Conservation (phyloP, 129 eudicot species). For the Tagetes patula region DNA sequence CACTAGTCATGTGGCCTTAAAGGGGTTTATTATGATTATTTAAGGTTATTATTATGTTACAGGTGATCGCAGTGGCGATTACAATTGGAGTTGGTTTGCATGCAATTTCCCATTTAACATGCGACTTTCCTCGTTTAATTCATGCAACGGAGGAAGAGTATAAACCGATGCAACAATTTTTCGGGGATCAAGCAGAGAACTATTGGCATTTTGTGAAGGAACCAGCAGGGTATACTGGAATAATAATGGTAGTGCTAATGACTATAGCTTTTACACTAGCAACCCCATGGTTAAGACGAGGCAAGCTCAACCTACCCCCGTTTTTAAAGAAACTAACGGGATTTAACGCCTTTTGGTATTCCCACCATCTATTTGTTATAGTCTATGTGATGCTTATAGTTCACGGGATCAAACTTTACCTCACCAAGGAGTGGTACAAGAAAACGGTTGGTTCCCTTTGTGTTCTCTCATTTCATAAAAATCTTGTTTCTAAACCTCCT, state of each 20-base stretch:
- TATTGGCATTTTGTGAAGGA: constrained; percentile 70
- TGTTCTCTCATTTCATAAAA: not conserved
- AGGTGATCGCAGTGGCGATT: constrained; percentile 89
- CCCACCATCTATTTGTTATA: constrained; percentile 80
- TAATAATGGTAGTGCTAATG: constrained; percentile 71
- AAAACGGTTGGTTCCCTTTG: constrained; percentile 63
- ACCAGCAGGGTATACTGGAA: constrained; percentile 69
- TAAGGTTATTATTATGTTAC: constrained; percentile 26
- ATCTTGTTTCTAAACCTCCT: not conserved
- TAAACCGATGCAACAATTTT: constrained; percentile 49
- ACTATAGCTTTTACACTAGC: constrained; percentile 72
- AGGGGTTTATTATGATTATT: not conserved
- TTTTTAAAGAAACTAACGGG: constrained; percentile 87
- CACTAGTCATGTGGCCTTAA: not conserved
- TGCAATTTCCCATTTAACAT: constrained; percentile 84
- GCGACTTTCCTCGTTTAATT: constrained; percentile 88
- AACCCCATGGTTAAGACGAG: constrained; percentile 79
- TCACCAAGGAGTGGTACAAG: constrained; percentile 77
- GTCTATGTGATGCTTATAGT: constrained; percentile 74
- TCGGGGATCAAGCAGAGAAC: constrained; percentile 57
- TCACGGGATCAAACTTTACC: constrained; percentile 70
- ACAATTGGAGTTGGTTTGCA: constrained; percentile 78
- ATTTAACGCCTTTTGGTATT: constrained; percentile 96
- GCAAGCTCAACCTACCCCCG: constrained; percentile 73
- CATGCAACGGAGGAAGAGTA: constrained; percentile 38